Percentiles rank a stretch among this genome's conserved stretches.
Conservation (phyloP, 1,284 basidiomycete species). For the Malassezia arunalokei region DNA sequence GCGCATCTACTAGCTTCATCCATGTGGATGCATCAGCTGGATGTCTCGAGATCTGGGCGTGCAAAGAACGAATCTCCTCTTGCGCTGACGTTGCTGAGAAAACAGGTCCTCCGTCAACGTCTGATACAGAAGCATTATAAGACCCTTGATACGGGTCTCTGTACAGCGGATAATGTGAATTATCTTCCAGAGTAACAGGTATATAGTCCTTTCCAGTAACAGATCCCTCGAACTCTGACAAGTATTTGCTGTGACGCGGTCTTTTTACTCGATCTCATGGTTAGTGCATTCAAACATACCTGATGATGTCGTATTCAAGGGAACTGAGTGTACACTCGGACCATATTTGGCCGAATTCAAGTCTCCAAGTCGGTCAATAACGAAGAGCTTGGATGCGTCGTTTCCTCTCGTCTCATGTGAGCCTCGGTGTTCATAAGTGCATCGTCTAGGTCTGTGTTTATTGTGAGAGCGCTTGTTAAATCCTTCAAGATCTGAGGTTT, state of each 20-base stretch:
- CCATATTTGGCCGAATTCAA: neutral
- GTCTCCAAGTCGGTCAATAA: conserved; percentile 9
- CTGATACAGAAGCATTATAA: neutral
- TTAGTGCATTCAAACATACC: neutral
- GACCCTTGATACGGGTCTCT: no score
- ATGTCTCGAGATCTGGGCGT: neutral
- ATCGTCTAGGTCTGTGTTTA: neutral
- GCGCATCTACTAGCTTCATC: conserved; percentile 6
- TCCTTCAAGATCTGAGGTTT: no score
- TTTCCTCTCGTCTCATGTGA: neutral
- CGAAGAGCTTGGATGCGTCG: neutral
- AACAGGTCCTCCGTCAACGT: neutral
- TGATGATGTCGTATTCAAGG: neutral
- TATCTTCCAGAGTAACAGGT: no score
- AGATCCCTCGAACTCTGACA: neutral
- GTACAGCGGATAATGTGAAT: no score
- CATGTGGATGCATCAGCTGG: neutral
- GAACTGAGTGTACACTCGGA: neutral
- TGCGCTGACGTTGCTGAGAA: conserved; percentile 1
- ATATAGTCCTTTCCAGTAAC: no score
- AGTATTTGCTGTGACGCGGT: neutral
- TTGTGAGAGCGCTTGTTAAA: no score
- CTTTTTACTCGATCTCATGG: no score
- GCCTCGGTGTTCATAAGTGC: neutral
- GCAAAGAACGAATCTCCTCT: neutral